Percentiles rank a stretch among this genome's conserved stretches.
These are phyloP conservation scores for Sarocladium strictum DNA, from an alignment of 2,329 filamentous ascomycete species.

Conservation along the genomic window DNA sequence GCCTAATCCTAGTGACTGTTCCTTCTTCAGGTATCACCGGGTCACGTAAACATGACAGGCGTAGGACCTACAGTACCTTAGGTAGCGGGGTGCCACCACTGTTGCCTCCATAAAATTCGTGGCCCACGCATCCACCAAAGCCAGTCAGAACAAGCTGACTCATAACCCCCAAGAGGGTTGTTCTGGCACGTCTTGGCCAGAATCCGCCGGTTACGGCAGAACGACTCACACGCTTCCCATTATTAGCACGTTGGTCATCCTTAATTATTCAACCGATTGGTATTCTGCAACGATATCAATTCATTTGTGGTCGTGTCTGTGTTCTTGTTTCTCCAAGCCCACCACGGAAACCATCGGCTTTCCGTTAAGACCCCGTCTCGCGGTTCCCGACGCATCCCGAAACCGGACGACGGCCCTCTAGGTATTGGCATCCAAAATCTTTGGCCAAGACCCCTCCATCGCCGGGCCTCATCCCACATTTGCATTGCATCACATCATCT, in stretches of 20 bases:
- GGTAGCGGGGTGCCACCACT: too few species aligned
- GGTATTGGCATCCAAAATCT: constrained; percentile 1
- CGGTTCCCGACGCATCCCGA: background rate
- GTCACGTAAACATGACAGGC: too few species aligned
- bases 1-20: too few species aligned
- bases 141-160: background rate
- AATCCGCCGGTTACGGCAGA: too few species aligned
- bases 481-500: constrained; percentile 2
- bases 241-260: background rate
- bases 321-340: background rate
- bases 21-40: too few species aligned
- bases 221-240: background rate
- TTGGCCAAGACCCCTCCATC: background rate
- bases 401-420: background rate
- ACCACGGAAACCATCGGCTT: background rate
- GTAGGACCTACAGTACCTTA: too few species aligned
- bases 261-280: background rate
- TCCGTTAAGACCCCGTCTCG: background rate
- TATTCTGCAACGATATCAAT: background rate
- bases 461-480: background rate
- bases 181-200: too few species aligned
- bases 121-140: background rate
- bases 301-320: background rate
- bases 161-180: background rate
- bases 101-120: too few species aligned